A percentile compares a stretch with the other conserved stretches of the same genome.
phyloP scores from a whole-genome alignment of 1,284 basidiomycete species.

The Cutaneotrichosporon arboriforme region DNA sequence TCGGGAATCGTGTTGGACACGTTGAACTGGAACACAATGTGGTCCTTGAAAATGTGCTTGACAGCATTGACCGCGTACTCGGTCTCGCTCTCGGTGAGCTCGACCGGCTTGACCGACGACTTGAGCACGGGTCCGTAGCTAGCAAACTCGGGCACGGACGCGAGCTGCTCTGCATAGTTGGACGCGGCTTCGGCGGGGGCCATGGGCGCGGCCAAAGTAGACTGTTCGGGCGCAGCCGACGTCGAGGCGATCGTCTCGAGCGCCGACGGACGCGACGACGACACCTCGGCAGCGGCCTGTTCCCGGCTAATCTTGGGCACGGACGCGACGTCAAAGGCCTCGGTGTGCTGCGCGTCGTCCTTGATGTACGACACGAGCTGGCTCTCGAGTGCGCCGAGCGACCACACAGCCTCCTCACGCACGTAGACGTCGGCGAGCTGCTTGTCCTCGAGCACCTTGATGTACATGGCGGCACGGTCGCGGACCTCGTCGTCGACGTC shows the following conservation, averaged over 20 bases:
- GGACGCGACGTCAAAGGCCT: constrained; percentile 71
- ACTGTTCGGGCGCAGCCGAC: constrained; percentile 53
- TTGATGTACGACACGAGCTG: constrained; percentile 85
- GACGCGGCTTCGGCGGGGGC: constrained; percentile 78
- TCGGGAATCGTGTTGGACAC: constrained; percentile 98
- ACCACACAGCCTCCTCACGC: constrained; percentile 90
- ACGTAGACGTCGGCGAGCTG: constrained; percentile 77
- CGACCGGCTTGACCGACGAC: constrained; percentile 72
- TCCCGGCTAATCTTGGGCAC: constrained; percentile 87
- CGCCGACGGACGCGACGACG: constrained; percentile 66
- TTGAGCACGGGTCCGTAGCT: constrained; percentile 82
- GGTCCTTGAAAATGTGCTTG: constrained; percentile 94
- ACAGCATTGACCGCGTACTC: constrained; percentile 96
- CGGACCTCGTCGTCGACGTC: constrained; percentile 99
- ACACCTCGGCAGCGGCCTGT: constrained; percentile 78
- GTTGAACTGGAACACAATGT: constrained; percentile 99
- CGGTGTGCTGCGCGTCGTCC: constrained; percentile 60
- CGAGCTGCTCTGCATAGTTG: constrained; percentile 76
- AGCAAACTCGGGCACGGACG: constrained; percentile 78
- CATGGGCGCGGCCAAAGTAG: constrained; percentile 55
- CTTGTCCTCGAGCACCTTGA: constrained; percentile 75
- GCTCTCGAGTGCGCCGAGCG: constrained; percentile 74
- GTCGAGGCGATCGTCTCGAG: constrained; percentile 64
- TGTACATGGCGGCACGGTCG: constrained; percentile 92
- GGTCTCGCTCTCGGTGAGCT: constrained; percentile 93